phyloP scores from a whole-genome alignment of 495 filamentous ascomycete genomes.

The Penicillium lividum region DNA sequence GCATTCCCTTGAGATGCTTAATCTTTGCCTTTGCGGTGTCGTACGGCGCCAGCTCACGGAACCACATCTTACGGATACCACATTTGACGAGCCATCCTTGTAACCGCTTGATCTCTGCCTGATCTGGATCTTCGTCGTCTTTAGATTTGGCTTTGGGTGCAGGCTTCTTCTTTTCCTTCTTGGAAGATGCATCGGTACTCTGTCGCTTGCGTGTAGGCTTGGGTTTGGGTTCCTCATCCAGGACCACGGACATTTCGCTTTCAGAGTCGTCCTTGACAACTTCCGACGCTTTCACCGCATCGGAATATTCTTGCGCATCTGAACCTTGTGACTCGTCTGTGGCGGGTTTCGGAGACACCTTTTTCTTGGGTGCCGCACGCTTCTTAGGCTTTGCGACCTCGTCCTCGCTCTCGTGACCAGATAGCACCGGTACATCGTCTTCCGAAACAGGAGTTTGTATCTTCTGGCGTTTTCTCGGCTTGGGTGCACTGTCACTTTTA shows the following conservation, averaged over 20 bases:
- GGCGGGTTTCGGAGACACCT: constrained; percentile 27
- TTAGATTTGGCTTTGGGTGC: constrained; percentile 30
- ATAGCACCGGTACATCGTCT: constrained; percentile 22
- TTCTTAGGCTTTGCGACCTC: constrained; percentile 30
- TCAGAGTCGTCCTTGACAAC: constrained; percentile 57
- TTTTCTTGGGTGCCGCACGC: constrained; percentile 22
- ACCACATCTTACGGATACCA: constrained; percentile 92
- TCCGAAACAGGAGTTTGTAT: constrained; percentile 32
- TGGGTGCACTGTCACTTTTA: constrained; percentile 21
- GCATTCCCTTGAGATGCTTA: constrained; percentile 71
- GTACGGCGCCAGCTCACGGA: constrained; percentile 73
- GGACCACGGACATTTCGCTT: constrained; percentile 76
- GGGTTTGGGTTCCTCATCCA: constrained; percentile 70
- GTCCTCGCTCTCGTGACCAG: constrained; percentile 28
- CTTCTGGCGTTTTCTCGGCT: constrained; percentile 42
- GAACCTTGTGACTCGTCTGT: constrained; percentile 25
- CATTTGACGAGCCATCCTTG: constrained; percentile 89
- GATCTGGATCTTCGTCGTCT: constrained; percentile 61
- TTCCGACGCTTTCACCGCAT: constrained; percentile 11
- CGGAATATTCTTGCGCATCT: constrained; percentile 22
- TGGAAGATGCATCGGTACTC: constrained; percentile 30
- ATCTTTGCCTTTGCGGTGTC: constrained; percentile 80
- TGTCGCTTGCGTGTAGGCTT: constrained; percentile 50
- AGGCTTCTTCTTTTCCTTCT: constrained; percentile 38
- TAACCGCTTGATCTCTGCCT: constrained; percentile 85